phyloP scores from a whole-genome alignment of 2,329 filamentous ascomycete genomes.

The Nemania sp. region DNA sequence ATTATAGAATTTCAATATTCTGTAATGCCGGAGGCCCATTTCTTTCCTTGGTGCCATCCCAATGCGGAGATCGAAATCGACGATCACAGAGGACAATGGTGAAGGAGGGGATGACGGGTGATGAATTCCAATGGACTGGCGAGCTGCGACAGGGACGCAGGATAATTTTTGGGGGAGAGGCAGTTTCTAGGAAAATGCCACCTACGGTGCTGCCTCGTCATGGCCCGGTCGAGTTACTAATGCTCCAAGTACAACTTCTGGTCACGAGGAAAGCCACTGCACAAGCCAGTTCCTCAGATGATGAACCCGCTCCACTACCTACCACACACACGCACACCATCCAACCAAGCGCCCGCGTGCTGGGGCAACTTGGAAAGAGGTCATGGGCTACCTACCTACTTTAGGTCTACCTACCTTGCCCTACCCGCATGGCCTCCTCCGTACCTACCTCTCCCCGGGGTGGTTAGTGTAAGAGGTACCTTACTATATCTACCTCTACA shows the following conservation, averaged over 20 bases:
- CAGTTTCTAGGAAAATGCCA: background rate
- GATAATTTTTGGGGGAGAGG: background rate
- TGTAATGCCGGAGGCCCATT: background rate
- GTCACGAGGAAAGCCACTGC: conserved; percentile 29
- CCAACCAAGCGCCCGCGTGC: conserved; percentile 19
- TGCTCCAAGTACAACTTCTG: conserved; percentile 14
- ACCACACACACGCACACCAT: conserved; percentile 13
- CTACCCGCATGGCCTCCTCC: background rate
- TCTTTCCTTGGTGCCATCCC: background rate
- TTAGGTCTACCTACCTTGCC: background rate
- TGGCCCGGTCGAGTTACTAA: background rate
- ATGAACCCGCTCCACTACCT: conserved; percentile 24
- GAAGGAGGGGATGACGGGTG: no score
- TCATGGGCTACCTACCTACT: background rate
- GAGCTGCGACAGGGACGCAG: background rate
- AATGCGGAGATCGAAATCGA: background rate
- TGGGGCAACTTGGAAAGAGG: conserved; percentile 7
- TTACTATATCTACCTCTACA: background rate
- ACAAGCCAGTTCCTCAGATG: conserved; percentile 25
- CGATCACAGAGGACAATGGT: background rate
- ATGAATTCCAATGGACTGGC: background rate
- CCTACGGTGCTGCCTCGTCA: background rate
- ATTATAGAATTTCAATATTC: conserved; percentile 3
- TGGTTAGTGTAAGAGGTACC: background rate
- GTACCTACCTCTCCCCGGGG: no score